Percentiles rank a stretch among this genome's conserved stretches.
Evolutionary conservation across 345 rosid genomes (phyloP).

Genomic region (Citrus sp.): DNA sequence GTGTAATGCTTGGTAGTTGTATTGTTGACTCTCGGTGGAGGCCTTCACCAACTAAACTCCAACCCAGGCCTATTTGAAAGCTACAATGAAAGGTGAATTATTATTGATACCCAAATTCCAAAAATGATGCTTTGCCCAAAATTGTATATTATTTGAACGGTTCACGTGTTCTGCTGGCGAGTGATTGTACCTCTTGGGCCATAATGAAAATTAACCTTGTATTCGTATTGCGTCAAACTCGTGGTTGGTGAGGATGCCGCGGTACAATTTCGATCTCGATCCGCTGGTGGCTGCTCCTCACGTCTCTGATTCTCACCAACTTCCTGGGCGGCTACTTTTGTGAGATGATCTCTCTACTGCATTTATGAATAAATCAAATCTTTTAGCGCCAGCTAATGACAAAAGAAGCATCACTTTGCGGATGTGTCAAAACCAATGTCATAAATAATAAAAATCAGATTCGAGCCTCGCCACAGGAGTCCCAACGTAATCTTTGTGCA

Average conservation of each 20-base stretch:
- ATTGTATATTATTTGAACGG: too few species aligned
- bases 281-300: too few species aligned
- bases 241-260: not conserved
- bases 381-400: not conserved
- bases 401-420: not conserved
- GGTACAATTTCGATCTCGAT: not conserved
- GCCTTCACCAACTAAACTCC: constrained; percentile 23
- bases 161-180: too few species aligned
- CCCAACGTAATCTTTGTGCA: too few species aligned
- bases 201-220: not conserved
- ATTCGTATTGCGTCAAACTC: not conserved
- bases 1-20: constrained; percentile 11
- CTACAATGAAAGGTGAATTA: not conserved
- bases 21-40: constrained; percentile 3
- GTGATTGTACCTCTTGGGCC: not conserved
- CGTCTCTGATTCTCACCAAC: not conserved
- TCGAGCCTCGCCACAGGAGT: too few species aligned
- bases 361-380: not conserved
- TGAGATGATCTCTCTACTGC: not conserved
- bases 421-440: not conserved
- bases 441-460: too few species aligned
- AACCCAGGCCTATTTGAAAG: constrained; percentile 1
- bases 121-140: not conserved
- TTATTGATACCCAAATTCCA: not conserved
- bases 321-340: not conserved